Percentiles rank a stretch among this genome's conserved stretches.
These are phyloP conservation scores for Chlamydomonas eustigma DNA, from an alignment of 139 green algal species.

Conservation along the genomic window DNA sequence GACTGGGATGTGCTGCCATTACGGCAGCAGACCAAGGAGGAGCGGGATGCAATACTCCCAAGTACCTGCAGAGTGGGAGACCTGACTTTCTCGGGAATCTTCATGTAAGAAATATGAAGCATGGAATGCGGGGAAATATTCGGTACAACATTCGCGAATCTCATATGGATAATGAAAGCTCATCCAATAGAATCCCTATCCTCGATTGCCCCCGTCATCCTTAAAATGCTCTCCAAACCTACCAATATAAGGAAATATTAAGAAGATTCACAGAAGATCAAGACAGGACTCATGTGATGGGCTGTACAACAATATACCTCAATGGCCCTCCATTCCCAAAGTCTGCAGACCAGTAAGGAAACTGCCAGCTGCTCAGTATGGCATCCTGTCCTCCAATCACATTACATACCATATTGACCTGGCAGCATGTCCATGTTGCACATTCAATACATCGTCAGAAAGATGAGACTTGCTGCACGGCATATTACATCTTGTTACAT, in stretches of 20 bases:
- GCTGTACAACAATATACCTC: too few species aligned
- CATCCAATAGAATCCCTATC: too few species aligned
- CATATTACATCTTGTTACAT: neutral
- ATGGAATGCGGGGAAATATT: too few species aligned
- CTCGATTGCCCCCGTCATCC: too few species aligned
- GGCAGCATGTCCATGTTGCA: slow-evolving; percentile 1
- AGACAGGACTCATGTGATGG: too few species aligned
- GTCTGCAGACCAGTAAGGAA: slow-evolving; percentile 36
- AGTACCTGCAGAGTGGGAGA: neutral
- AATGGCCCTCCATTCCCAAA: slow-evolving; percentile 22
- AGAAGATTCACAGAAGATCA: too few species aligned
- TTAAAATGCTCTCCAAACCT: too few species aligned
- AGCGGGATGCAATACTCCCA: slow-evolving; percentile 18
- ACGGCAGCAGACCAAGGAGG: slow-evolving; percentile 34
- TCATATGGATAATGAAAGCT: too few species aligned
- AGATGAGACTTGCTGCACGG: neutral
- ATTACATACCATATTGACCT: slow-evolving; percentile 15
- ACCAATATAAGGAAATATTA: too few species aligned
- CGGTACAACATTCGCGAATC: too few species aligned
- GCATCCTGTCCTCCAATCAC: slow-evolving; percentile 24
- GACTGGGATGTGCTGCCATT: slow-evolving; percentile 23
- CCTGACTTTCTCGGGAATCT: too few species aligned
- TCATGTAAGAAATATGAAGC: too few species aligned
- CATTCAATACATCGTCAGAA: neutral
- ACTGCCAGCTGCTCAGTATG: slow-evolving; percentile 36